A percentile compares a stretch with the other conserved stretches of the same genome.
Evolutionary conservation across 345 rosid species (phyloP).

Genomic region (Angophora floribunda): DNA sequence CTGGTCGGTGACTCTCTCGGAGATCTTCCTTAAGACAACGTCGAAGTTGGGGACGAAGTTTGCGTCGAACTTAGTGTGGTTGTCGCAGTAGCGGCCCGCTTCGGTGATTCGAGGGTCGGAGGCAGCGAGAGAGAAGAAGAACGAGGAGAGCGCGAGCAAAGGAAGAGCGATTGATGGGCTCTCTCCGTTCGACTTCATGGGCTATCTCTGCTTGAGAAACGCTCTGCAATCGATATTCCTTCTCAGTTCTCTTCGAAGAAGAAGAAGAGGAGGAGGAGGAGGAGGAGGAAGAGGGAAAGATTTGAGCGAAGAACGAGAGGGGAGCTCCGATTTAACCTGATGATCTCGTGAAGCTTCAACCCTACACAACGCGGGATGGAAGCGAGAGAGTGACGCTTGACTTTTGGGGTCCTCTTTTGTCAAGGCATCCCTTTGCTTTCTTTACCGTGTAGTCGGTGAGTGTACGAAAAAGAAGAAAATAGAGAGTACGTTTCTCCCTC

Average conservation of each 20-base stretch:
- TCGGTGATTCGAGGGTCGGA: not conserved
- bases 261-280: not conserved
- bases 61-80: not conserved
- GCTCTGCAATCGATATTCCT: not conserved
- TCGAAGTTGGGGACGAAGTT: constrained; percentile 3
- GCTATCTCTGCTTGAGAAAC: not conserved
- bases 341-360: not conserved
- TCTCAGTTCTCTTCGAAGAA: not conserved
- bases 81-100: not conserved
- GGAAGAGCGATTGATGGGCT: not conserved
- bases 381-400: not conserved
- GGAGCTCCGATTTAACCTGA: not conserved
- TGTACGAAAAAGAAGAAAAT: no score
- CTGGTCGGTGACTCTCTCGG: not conserved
- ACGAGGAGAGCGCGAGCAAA: not conserved
- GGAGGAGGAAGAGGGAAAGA: not conserved
- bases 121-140: not conserved
- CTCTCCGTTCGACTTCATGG: not conserved
- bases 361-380: not conserved
- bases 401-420: not conserved
- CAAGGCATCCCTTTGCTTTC: not conserved
- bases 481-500: no score
- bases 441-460: no score
- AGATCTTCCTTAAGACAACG: constrained; percentile 4
- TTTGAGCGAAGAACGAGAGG: not conserved